Conservation (phyloP, 73 alveolate species). For the Effrenium voratum region DNA sequence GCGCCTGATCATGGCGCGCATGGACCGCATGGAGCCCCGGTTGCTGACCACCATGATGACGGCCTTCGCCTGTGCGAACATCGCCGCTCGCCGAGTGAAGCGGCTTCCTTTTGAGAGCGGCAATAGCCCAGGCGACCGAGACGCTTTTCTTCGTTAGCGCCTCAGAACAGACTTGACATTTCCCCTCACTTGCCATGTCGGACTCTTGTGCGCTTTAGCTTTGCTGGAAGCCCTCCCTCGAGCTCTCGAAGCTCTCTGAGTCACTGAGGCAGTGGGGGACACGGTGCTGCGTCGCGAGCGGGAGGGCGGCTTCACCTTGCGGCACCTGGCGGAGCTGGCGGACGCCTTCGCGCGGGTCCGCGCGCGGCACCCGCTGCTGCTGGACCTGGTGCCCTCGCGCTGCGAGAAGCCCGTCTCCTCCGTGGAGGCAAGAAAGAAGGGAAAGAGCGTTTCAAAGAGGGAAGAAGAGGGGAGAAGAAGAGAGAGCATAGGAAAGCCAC, state of each 20-base stretch:
- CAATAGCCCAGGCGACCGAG: not conserved
- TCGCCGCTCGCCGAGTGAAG: not conserved
- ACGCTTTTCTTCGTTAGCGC: slow-evolving; percentile 39
- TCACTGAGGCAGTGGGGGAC: slow-evolving; percentile 43
- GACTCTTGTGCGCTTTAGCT: too few species aligned
- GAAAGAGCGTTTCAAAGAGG: not conserved
- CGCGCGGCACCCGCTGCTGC: slow-evolving; percentile 75
- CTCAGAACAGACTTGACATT: too few species aligned
- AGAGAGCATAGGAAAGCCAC: not conserved
- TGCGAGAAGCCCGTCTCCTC: slow-evolving; percentile 4
- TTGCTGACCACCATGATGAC: slow-evolving; percentile 54
- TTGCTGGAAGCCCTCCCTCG: too few species aligned
- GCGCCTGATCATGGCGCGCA: slow-evolving; percentile 60
- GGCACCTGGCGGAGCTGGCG: slow-evolving; percentile 70
- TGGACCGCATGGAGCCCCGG: slow-evolving; percentile 44
- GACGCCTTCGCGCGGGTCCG: slow-evolving; percentile 92
- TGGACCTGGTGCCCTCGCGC: slow-evolving; percentile 61
- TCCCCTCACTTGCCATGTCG: too few species aligned
- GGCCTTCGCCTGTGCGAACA: slow-evolving; percentile 74
- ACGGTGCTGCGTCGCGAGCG: slow-evolving; percentile 50
- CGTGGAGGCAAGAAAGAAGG: not conserved
- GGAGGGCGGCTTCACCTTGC: not conserved
- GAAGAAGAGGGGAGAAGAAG: not conserved
- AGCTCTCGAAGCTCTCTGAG: not conserved
- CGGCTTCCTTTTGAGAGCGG: not conserved